Conservation (phyloP, 495 filamentous ascomycete species). For the Tuber calosporum region DNA sequence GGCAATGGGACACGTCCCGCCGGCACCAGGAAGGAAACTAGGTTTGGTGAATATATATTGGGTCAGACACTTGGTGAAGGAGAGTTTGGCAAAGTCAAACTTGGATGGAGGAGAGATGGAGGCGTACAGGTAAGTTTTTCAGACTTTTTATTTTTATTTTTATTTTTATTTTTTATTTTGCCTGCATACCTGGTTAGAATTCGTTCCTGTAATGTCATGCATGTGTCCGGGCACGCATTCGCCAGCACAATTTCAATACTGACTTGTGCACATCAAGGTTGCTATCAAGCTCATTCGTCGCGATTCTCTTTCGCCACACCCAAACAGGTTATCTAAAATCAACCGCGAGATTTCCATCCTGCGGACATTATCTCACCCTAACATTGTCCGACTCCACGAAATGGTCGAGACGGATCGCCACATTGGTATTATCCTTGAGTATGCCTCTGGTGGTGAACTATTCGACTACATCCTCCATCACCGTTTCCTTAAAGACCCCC, state of each 20-base stretch:
- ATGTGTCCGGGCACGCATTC: not conserved
- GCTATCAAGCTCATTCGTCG: constrained; percentile 96
- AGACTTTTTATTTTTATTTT: too few species aligned
- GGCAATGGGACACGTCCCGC: constrained; percentile 38
- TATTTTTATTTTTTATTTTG: too few species aligned
- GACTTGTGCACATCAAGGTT: constrained; percentile 53
- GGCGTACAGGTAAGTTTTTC: constrained; percentile 59
- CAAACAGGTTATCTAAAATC: constrained; percentile 85
- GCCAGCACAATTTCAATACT: constrained; percentile 11
- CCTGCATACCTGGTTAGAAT: not conserved
- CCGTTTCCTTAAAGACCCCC: constrained; percentile 86
- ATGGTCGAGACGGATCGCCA: constrained; percentile 96
- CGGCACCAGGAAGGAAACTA: constrained; percentile 60
- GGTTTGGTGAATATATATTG: constrained; percentile 89
- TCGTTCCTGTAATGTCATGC: not conserved
- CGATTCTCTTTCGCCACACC: constrained; percentile 78
- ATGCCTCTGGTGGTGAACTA: constrained; percentile 92
- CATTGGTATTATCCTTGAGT: constrained; percentile 97
- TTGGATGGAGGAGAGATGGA: constrained; percentile 97
- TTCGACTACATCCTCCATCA: constrained; percentile 98
- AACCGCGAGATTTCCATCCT: constrained; percentile 93
- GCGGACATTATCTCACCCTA: constrained; percentile 77
- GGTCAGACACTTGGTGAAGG: constrained; percentile 97
- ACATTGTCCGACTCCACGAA: constrained; percentile 94
- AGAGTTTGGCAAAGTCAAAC: constrained; percentile 97